These are phyloP conservation scores for Mortierella sp. DNA, from an alignment of 371 early-diverging fungal genomes.

Conservation along the genomic window DNA sequence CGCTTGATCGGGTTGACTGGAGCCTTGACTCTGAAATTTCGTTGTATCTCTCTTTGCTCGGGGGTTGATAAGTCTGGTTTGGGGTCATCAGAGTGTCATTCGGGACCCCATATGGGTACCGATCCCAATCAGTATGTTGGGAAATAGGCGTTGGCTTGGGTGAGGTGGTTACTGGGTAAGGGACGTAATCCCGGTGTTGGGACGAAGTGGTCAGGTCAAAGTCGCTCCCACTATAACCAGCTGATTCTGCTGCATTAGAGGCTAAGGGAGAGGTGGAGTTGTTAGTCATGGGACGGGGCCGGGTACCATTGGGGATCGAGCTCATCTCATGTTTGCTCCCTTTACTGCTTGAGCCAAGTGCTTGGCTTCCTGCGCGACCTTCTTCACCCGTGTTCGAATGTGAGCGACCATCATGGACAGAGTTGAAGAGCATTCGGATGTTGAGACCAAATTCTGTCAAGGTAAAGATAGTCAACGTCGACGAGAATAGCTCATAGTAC, in stretches of 20 bases:
- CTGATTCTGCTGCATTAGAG: neutral
- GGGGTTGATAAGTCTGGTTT: too few relatives aligned
- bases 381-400: neutral
- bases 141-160: neutral
- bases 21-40: too few relatives aligned
- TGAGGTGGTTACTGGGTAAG: conserved; percentile 1
- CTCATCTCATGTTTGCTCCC: conserved; percentile 6
- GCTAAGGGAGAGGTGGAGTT: neutral
- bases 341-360: neutral
- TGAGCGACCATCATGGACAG: neutral
- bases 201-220: conserved; percentile 4
- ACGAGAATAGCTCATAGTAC: conserved; percentile 12
- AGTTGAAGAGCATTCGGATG: conserved; percentile 10
- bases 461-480: conserved; percentile 13
- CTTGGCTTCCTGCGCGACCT: neutral
- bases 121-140: conserved; percentile 5
- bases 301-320: neutral
- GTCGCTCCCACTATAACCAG: neutral
- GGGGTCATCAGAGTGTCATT: too few relatives aligned
- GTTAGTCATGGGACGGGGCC: neutral
- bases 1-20: too few relatives aligned
- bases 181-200: conserved; percentile 8
- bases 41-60: too few relatives aligned
- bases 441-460: conserved; percentile 17
- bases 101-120: conserved; percentile 6